These are phyloP conservation scores for Voacanga thouarsii DNA, from an alignment of 257 asterid species.

Conservation along the genomic window DNA sequence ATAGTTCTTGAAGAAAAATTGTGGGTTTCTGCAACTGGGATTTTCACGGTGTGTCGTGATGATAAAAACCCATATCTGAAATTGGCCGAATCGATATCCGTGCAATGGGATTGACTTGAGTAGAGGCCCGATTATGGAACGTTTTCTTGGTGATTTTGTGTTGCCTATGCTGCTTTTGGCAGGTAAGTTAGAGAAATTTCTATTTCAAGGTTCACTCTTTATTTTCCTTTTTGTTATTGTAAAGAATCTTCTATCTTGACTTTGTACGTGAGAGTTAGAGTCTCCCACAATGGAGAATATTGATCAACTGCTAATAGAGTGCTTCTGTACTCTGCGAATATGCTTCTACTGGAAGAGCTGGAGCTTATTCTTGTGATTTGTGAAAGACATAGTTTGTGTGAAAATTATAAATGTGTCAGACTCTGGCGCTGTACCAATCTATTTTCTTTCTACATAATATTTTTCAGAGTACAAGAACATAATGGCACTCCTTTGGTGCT, in stretches of 20 bases:
- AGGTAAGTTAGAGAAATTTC: constrained; percentile 35
- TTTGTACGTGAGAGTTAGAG: background rate
- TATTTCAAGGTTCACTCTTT: background rate
- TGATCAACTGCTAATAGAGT: background rate
- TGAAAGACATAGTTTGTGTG: background rate
- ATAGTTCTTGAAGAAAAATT: background rate
- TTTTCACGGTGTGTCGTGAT: constrained; percentile 4
- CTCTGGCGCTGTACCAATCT: background rate
- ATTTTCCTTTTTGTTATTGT: background rate
- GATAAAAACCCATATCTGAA: constrained; percentile 4
- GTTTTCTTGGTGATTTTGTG: constrained; percentile 57
- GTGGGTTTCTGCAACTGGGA: constrained; percentile 17
- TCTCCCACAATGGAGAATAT: background rate
- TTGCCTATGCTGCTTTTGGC: constrained; percentile 69
- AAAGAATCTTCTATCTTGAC: background rate
- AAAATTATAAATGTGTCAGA: background rate
- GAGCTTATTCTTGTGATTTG: background rate
- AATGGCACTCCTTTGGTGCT: background rate
- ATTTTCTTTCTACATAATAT: background rate
- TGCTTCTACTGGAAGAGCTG: background rate
- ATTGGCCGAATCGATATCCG: background rate
- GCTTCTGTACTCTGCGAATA: background rate
- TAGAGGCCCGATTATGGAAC: constrained; percentile 47
- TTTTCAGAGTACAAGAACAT: no score
- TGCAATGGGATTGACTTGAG: constrained; percentile 36